Percentiles rank a stretch among this genome's conserved stretches.
Evolutionary conservation across 176 grass and related monocot species (phyloP).

Genomic region (Aegilops tauschii): DNA sequence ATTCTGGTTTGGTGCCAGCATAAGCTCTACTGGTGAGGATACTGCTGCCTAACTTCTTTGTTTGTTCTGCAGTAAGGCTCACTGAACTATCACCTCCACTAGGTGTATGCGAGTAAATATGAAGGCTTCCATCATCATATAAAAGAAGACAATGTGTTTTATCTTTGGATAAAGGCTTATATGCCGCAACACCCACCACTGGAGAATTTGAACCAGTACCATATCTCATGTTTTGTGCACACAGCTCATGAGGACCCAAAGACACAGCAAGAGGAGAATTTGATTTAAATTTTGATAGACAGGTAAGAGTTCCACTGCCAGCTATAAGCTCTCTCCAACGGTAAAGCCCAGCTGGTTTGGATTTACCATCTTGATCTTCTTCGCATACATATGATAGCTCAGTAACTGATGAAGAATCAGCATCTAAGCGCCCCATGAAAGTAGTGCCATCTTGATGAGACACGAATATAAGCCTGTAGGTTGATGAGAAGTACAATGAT

Average conservation of each 20-base stretch:
- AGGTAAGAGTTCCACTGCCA: constrained; percentile 83
- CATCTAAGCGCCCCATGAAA: constrained; percentile 76
- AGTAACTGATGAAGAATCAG: constrained; percentile 57
- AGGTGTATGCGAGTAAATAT: constrained; percentile 80
- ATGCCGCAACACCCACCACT: constrained; percentile 85
- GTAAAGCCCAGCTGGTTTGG: constrained; percentile 69
- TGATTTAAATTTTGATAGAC: constrained; percentile 71
- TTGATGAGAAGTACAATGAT: constrained; percentile 84
- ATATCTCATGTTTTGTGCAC: constrained; percentile 83
- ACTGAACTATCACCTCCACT: constrained; percentile 52
- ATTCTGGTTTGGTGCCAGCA: constrained; percentile 69
- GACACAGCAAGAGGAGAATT: constrained; percentile 69
- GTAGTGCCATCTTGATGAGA: constrained; percentile 86
- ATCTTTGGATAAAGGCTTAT: constrained; percentile 98
- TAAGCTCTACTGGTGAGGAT: constrained; percentile 80
- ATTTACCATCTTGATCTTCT: constrained; percentile 76
- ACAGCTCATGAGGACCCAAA: constrained; percentile 60
- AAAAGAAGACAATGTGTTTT: constrained; percentile 91
- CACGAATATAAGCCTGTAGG: constrained; percentile 88
- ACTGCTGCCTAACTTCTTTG: constrained; percentile 78
- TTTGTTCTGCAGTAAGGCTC: constrained; percentile 65
- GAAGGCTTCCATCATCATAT: constrained; percentile 98
- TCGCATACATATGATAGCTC: constrained; percentile 81
- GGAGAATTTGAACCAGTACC: constrained; percentile 56
- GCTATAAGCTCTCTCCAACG: constrained; percentile 87